phyloP scores from a whole-genome alignment of 164 flowering plant species.

The Nymphaea thermarum region DNA sequence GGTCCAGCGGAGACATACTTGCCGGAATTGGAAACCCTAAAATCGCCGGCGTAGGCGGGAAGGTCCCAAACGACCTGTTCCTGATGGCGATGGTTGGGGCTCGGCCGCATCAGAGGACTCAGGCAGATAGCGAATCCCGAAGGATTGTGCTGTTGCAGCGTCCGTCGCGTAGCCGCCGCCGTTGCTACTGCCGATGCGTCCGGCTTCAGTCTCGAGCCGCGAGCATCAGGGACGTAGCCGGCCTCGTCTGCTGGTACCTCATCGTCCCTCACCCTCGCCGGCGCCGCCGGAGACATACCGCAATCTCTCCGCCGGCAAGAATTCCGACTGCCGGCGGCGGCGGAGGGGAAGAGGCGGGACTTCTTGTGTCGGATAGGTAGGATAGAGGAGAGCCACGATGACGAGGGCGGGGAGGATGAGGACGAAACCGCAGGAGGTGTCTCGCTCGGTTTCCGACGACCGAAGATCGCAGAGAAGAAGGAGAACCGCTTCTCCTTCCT shows the following conservation, averaged over 20 bases:
- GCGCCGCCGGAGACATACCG: conserved; percentile 80
- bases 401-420: not conserved
- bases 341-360: conserved; percentile 9
- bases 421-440: not conserved
- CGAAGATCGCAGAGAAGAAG: conserved; percentile 8
- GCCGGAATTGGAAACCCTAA: conserved; percentile 16
- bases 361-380: conserved; percentile 12
- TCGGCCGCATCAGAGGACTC: conserved; percentile 82
- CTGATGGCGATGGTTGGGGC: conserved; percentile 42
- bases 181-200: conserved; percentile 10
- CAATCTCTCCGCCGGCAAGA: conserved; percentile 21
- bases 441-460: conserved; percentile 10
- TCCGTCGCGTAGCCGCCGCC: not conserved
- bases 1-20: conserved; percentile 47
- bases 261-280: conserved; percentile 1
- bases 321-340: conserved; percentile 5
- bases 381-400: conserved; percentile 18
- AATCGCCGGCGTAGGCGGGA: conserved; percentile 38
- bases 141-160: conserved; percentile 14
- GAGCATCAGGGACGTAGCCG: conserved; percentile 36
- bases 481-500: conserved; percentile 8
- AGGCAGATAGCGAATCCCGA: conserved; percentile 63
- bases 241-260: conserved; percentile 20
- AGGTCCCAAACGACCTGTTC: conserved; percentile 26
- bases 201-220: conserved; percentile 24